These are phyloP conservation scores for Colletotrichum godetiae DNA, from an alignment of 2,329 filamentous ascomycete genomes.

Conservation along the genomic window DNA sequence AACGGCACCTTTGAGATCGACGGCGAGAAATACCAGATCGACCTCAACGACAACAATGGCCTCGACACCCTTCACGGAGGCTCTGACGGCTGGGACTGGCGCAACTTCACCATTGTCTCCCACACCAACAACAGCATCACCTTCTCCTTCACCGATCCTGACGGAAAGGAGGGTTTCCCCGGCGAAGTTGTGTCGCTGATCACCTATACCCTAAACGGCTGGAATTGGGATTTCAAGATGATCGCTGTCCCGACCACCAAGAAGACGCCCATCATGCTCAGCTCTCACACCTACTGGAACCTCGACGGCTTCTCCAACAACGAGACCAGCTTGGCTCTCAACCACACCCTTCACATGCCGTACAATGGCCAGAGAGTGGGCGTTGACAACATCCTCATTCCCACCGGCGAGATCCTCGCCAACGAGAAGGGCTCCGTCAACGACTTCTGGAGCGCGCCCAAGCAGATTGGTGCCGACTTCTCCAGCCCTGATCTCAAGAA, in stretches of 20 bases:
- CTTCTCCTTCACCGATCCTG: conserved; percentile 78
- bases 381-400: conserved; percentile 78
- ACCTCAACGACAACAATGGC: conserved; percentile 73
- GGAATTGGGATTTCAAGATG: conserved; percentile 80
- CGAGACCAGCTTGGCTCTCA: conserved; percentile 71
- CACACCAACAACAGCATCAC: conserved; percentile 76
- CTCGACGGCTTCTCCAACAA: conserved; percentile 83
- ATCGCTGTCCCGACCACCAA: conserved; percentile 76
- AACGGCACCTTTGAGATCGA: conserved; percentile 80
- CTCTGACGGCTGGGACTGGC: conserved; percentile 79
- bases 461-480: conserved; percentile 80
- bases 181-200: conserved; percentile 80
- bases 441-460: conserved; percentile 85
- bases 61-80: conserved; percentile 77
- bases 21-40: conserved; percentile 67
- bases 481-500: conserved; percentile 69
- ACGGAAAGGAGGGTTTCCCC: conserved; percentile 81
- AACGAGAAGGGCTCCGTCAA: conserved; percentile 77
- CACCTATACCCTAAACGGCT: conserved; percentile 76
- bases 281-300: conserved; percentile 83
- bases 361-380: conserved; percentile 77
- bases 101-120: conserved; percentile 81
- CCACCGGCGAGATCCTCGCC: conserved; percentile 79
- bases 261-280: conserved; percentile 87
- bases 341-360: conserved; percentile 79